Base-by-base conservation (phyloP, 345 rosid genomes). In the Diplotaxis tenuifolia region DNA sequence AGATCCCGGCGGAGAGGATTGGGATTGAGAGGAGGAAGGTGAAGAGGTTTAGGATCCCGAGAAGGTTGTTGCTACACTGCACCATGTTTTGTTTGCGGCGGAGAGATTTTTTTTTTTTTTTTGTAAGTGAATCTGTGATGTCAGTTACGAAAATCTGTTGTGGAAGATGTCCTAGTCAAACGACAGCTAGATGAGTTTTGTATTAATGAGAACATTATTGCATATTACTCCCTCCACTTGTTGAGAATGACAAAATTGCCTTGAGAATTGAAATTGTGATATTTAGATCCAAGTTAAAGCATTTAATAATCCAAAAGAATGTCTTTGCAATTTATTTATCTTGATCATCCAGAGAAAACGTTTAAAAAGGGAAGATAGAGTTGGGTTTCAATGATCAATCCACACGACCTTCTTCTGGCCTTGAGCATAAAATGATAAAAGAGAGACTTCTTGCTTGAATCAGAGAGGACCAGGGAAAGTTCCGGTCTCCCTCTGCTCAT, bases 401-500 rank as follows among this genome's bases (percentile, higher is more conserved):
- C 68, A 75, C 74, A 75, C 21, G 70, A 69, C 70, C 70, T 50
- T 45, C 50, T 68, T 4, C 21, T 40, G 74, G 65, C 22, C 65
- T 28, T 29, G 16, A 69, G 47, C 34, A 31, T 42, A 29, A 42
- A 62, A 53, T 32, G 64, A 52, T 52, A 75, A 36, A 28, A 25
- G 31, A 58, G 20, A 5, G 49, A 11, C 15, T 27, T 27, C 4
- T 21, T 47, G 14, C 20, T 2, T 0, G 25, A 65, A 64, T 85
- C 75, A 90, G 71, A 91, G 95, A 62, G 97, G 95, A 36, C 97
- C 95, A 11, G 95, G 87, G 82, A 91, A 91, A 11, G 84, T 86
- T 65, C 97, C 95, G 2, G 77, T 87, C 75, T 86, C 95, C 82
- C 97, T 86, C 79, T 91, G 97, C 79, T 91, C 97, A 54, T 91